Conservation (phyloP, 1,139 yeast species). For the Suhomyces bribrorum region DNA sequence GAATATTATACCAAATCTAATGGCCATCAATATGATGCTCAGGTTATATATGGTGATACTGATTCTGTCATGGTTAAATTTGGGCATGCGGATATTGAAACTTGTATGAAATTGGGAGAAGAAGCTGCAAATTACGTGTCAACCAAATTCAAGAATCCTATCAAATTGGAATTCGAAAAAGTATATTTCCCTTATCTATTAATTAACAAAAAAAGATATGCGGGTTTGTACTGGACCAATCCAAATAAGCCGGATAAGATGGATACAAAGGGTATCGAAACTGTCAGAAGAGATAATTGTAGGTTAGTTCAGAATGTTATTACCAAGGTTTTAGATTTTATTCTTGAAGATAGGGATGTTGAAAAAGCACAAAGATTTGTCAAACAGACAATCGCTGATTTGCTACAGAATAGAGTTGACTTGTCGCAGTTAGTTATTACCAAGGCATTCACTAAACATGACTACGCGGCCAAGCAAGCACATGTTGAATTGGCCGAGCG, state of each 20-base stretch:
- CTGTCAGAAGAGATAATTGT: constrained; percentile 97
- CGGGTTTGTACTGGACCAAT: constrained; percentile 94
- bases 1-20: constrained; percentile 72
- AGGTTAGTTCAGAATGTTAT: constrained; percentile 91
- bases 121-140: constrained; percentile 94
- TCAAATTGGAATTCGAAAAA: constrained; percentile 93
- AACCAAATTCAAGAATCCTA: constrained; percentile 75
- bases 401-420: constrained; percentile 88
- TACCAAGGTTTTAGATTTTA: constrained; percentile 83
- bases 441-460: constrained; percentile 85
- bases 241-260: constrained; percentile 89
- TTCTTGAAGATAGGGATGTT: constrained; percentile 89
- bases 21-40: constrained; percentile 80
- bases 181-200: constrained; percentile 92
- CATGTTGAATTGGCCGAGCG: constrained; percentile 96
- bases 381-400: constrained; percentile 83
- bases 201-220: constrained; percentile 94
- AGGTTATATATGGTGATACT: constrained; percentile 97
- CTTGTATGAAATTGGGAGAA: constrained; percentile 88
- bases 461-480: constrained; percentile 94
- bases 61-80: constrained; percentile 99
- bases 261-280: constrained; percentile 98
- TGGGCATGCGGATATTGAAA: constrained; percentile 78
- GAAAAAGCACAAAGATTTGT: constrained; percentile 83
- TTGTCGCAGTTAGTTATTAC: constrained; percentile 92